A percentile compares a stretch with the other conserved stretches of the same genome.
phyloP scores from a whole-genome alignment of 768 basidiomycete species.

The Leccinum ochraceum region DNA sequence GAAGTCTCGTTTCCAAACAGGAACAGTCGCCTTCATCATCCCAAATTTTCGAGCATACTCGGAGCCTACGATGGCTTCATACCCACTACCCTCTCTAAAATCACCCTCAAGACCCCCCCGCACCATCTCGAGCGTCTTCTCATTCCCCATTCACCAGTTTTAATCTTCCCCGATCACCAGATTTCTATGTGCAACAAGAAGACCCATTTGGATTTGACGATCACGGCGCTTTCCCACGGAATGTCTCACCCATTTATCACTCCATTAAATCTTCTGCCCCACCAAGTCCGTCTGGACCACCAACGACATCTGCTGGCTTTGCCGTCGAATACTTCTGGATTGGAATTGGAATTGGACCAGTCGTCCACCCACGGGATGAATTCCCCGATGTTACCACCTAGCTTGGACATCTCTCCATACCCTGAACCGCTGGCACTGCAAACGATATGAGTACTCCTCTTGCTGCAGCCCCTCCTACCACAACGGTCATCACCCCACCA shows the following conservation, averaged over 20 bases:
- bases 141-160: slow-evolving; percentile 8
- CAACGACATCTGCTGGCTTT: slow-evolving; percentile 20
- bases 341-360: slow-evolving; percentile 23
- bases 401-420: too few species aligned
- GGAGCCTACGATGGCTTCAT: slow-evolving; percentile 12
- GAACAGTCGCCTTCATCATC: slow-evolving; percentile 3
- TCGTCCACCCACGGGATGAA: slow-evolving; percentile 21
- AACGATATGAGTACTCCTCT: slow-evolving; percentile 15
- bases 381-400: background rate
- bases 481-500: background rate
- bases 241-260: slow-evolving; percentile 7
- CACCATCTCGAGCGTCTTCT: slow-evolving; percentile 12
- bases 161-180: slow-evolving; percentile 8
- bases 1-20: slow-evolving; percentile 10
- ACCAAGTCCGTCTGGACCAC: slow-evolving; percentile 19
- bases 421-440: too few species aligned
- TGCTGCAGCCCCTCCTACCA: background rate
- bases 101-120: background rate
- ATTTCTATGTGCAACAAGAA: slow-evolving; percentile 18
- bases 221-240: background rate
- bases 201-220: slow-evolving; percentile 16
- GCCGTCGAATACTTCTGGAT: slow-evolving; percentile 17
- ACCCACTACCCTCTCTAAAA: slow-evolving; percentile 7
- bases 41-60: slow-evolving; percentile 11
- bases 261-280: slow-evolving; percentile 7